Base-by-base conservation (phyloP, 225 moss, liverwort and hornwort species). In the Takakia lepidozioides region DNA sequence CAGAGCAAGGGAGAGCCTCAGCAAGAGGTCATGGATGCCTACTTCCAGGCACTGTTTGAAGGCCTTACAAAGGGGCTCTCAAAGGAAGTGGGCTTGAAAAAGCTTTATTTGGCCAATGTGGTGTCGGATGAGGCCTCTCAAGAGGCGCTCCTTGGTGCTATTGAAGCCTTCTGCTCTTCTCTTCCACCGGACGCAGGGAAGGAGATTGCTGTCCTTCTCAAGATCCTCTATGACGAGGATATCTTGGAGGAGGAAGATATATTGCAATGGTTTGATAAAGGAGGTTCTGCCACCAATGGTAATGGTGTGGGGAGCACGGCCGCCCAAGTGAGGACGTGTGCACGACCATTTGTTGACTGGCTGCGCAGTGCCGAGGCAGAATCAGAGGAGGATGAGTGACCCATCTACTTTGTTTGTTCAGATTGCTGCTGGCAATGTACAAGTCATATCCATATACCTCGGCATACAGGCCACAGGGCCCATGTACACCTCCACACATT, bases 231-330 rank as follows among this genome's bases (percentile, higher is more conserved):
- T 25, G 93, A 95, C 34, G 76, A 70, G 14, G 93, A 95, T 51
- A 86, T 89, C 15, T 21, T 89, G 23, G 93, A 95, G 44, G 93
- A 95, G 62, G 93, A 95, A 48, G 86, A 89, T 58, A 95, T 95
- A 13, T 17, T 95, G 48, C 66, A 72, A 10, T 95, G 93, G 93
- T 84, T 66, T 52, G 89, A 95, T 35, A 52, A 52, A 0, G 32
- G 8, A 1, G 57, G 52, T 36, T 64, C 60, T 1, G 54, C 37
- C 14, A 29, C 41, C 2, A 80, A 72, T 9, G 72, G 69, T 10
- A 44, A 61, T 0, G 68, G 38, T 1, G 40, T 17, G 2, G 62
- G 22, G 15, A 45, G 71, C 1, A 74, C 75, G 63, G 51, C 56
- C 17, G 43, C 35, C 5, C 55, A 59, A 29, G 77, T 90, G 38